phyloP scores from a whole-genome alignment of 495 filamentous ascomycete genomes.

The Aspergillus cristatus region DNA sequence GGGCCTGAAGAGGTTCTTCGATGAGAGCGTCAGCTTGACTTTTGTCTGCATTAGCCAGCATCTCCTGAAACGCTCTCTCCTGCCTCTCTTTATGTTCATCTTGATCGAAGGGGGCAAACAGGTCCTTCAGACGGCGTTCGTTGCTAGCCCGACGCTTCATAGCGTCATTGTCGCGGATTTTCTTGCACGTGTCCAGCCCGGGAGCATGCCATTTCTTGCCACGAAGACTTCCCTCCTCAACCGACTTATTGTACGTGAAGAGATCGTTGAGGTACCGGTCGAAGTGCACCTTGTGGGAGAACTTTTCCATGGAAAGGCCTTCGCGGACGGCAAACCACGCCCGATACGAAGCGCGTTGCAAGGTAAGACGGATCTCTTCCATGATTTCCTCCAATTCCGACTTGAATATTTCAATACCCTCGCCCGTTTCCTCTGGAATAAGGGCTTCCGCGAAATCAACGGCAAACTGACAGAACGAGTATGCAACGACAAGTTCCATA shows the following conservation, averaged over 20 bases:
- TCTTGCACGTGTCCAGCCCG: slow-evolving; percentile 13
- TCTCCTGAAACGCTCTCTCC: slow-evolving; percentile 1
- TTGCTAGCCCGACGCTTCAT: slow-evolving; percentile 4
- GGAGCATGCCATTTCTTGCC: slow-evolving; percentile 12
- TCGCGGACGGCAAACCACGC: slow-evolving; percentile 22
- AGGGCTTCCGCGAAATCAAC: slow-evolving; percentile 23
- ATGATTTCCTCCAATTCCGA: slow-evolving; percentile 8
- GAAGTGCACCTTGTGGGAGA: slow-evolving; percentile 5
- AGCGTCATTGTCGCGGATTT: slow-evolving; percentile 12
- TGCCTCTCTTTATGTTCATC: slow-evolving; percentile 1
- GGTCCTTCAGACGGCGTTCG: slow-evolving; percentile 9
- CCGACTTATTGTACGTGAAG: slow-evolving; percentile 14
- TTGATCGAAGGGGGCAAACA: slow-evolving; percentile 10
- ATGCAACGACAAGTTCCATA: slow-evolving; percentile 27
- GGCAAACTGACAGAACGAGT: slow-evolving; percentile 27
- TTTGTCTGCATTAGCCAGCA: slow-evolving; percentile 5
- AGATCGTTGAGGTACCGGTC: slow-evolving; percentile 18
- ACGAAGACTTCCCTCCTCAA: slow-evolving; percentile 9
- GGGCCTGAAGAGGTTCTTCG: background rate
- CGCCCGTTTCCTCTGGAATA: slow-evolving; percentile 3
- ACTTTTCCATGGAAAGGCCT: slow-evolving; percentile 9
- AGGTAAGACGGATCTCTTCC: slow-evolving; percentile 17
- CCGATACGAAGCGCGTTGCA: slow-evolving; percentile 20
- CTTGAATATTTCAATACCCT: slow-evolving; percentile 6
- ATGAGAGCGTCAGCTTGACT: background rate